Evolutionary conservation across 257 asterid species (phyloP).

Genomic region (Rubia yunnanensis): DNA sequence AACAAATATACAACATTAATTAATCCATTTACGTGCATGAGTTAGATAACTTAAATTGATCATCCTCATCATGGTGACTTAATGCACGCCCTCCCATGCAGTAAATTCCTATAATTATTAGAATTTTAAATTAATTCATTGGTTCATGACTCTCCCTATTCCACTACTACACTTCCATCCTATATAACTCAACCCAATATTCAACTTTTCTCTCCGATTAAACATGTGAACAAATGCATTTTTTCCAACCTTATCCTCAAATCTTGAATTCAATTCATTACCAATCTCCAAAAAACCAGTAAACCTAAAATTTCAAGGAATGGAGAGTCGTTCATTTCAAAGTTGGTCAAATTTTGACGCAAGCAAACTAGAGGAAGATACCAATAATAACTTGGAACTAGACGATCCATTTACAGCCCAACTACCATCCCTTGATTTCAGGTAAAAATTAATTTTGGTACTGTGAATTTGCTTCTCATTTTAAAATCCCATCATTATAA

Average conservation of each 20-base stretch:
- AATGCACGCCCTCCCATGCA: slow-evolving; percentile 60
- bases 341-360: slow-evolving; percentile 42
- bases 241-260: background rate
- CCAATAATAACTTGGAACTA: slow-evolving; percentile 6
- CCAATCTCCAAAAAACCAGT: slow-evolving; percentile 2
- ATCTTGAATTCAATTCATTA: background rate
- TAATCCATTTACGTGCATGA: slow-evolving; percentile 4
- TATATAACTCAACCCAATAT: background rate
- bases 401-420: slow-evolving; percentile 25
- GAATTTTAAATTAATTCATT: background rate
- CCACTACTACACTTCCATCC: background rate
- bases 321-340: slow-evolving; percentile 24
- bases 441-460: slow-evolving; percentile 21
- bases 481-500: background rate
- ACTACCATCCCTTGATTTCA: slow-evolving; percentile 38
- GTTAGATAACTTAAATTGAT: slow-evolving; percentile 10
- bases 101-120: slow-evolving; percentile 32
- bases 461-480: too few species aligned
- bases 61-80: background rate
- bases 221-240: background rate
- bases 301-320: slow-evolving; percentile 3
- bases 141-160: slow-evolving; percentile 14
- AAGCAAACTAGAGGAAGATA: too few species aligned
- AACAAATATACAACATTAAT: background rate
- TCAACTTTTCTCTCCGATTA: background rate